Conservation (phyloP, 2,329 filamentous ascomycete species). For the Monosporascus cannonballus region DNA sequence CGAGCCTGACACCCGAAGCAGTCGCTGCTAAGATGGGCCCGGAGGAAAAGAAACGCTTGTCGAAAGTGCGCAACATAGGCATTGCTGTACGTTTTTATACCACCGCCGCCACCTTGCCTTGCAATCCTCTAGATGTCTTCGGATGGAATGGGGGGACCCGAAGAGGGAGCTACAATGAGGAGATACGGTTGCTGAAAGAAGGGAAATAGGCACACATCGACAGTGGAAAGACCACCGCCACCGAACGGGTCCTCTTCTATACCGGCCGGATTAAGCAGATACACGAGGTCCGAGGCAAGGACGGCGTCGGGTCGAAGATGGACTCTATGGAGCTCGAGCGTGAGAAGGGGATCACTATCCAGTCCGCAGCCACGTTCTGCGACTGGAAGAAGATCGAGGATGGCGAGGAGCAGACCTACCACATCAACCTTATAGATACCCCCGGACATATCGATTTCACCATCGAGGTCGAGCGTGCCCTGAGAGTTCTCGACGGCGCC, state of each 20-base stretch:
- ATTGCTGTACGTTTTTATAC: conserved; percentile 66
- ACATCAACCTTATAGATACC: conserved; percentile 98
- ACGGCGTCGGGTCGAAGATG: conserved; percentile 97
- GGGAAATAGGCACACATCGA: conserved; percentile 80
- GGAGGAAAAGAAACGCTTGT: conserved; percentile 70
- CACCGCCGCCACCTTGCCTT: neutral
- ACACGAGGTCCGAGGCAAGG: conserved; percentile 92
- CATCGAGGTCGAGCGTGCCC: conserved; percentile 92
- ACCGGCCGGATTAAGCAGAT: conserved; percentile 95
- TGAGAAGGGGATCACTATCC: conserved; percentile 98
- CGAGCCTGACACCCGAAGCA: conserved; percentile 47
- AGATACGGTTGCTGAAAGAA: conserved; percentile 6
- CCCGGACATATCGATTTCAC: conserved; percentile 99
- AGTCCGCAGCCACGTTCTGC: conserved; percentile 95
- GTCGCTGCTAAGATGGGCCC: conserved; percentile 76
- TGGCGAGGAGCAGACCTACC: conserved; percentile 83
- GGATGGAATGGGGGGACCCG: neutral
- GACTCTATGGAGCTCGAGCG: conserved; percentile 98
- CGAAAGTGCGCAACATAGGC: conserved; percentile 89
- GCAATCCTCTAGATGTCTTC: neutral
- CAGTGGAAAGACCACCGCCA: conserved; percentile 94
- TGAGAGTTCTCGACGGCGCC: conserved; percentile 91
- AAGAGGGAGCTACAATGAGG: neutral
- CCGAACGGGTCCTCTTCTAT: conserved; percentile 96
- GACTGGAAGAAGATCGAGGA: conserved; percentile 89